Base-by-base conservation (phyloP, 1,284 basidiomycete species). In the Caloboletus firmus region DNA sequence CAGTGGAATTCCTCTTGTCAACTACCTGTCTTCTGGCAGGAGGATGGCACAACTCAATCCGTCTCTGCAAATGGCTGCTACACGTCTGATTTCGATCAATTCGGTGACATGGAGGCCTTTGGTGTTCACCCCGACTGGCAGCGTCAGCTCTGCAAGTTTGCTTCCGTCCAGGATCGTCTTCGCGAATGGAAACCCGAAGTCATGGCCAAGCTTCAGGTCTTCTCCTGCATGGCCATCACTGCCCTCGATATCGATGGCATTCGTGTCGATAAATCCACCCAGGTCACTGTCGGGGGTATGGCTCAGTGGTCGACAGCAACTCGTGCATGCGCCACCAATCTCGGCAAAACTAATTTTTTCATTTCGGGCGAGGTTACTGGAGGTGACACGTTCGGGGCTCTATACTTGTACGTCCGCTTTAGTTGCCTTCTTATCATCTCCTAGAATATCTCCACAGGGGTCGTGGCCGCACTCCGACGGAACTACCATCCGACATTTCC, bases 121-220 rank as follows among this genome's bases (percentile, higher is more conserved):
- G 93, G 93, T 87, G 92, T 95, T 35, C 92, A 91, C 66, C 87
- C 88, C n/a, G 89, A 92, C 71, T 94, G 89, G 90, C 82, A 95
- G 67, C 93, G 93, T 81, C 91, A 96, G 71, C 76, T 96, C 28
- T 84, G 91, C 62, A 96, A 96, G 71, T 95, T 95, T 72, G 92
- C 93, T 37, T 94, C 92, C 52, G 93, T 95, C 5, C 93, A 96
- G 68, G 93, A 96, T 71, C 91, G 93, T 81, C 80, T 95, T 43
- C 82, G 93, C 52, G 92, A 95, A 74, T 94, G 93, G 93, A 82
- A 85, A 26, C 82, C 87, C 1, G 66, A 76, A 5, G 91, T 93
- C 45, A 85, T 89, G 79, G 79, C 78, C 4, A 90, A 87, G 69
- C 82, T 96, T 43, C 77, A 87, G 59, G 75, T 77, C 39, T 93